phyloP scores from a whole-genome alignment of 1,284 basidiomycete species.

The Rhizopogon parksii region DNA sequence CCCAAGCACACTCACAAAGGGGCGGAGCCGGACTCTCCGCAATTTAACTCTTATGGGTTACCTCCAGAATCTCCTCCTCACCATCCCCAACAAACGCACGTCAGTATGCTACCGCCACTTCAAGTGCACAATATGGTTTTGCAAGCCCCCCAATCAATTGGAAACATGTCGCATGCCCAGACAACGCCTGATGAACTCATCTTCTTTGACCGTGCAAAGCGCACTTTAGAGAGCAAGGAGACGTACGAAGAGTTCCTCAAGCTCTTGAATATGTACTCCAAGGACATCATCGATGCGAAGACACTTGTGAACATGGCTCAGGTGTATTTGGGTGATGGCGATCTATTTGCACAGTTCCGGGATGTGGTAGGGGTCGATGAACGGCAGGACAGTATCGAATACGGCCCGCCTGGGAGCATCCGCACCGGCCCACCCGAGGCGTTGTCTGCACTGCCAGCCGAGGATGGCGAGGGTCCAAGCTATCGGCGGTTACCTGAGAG shows the following conservation, averaged over 20 bases:
- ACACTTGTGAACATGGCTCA: slow-evolving; percentile 78
- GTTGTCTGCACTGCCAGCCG: slow-evolving; percentile 60
- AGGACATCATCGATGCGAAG: slow-evolving; percentile 85
- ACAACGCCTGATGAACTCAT: slow-evolving; percentile 76
- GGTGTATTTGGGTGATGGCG: slow-evolving; percentile 75
- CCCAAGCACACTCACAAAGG: slow-evolving; percentile 53
- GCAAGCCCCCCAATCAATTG: slow-evolving; percentile 21
- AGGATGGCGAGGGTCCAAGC: slow-evolving; percentile 78
- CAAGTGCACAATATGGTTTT: slow-evolving; percentile 29
- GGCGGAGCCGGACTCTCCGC: slow-evolving; percentile 46
- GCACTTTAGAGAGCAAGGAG: slow-evolving; percentile 64
- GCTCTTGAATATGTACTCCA: slow-evolving; percentile 72
- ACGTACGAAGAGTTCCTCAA: slow-evolving; percentile 83
- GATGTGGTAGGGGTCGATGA: slow-evolving; percentile 78
- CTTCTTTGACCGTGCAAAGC: slow-evolving; percentile 92
- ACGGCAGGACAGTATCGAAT: slow-evolving; percentile 58
- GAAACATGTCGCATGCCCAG: slow-evolving; percentile 24
- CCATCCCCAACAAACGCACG: slow-evolving; percentile 28
- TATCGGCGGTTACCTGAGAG: slow-evolving; percentile 87
- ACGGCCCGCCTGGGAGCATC: slow-evolving; percentile 72
- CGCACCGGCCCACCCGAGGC: slow-evolving; percentile 63
- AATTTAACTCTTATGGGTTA: slow-evolving; percentile 48
- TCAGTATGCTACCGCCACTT: slow-evolving; percentile 22
- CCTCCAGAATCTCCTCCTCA: slow-evolving; percentile 33
- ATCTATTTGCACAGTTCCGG: slow-evolving; percentile 84